These are phyloP conservation scores for Coccomyxa subellipsoidea DNA, from an alignment of 163 green algal genomes.

Conservation along the genomic window DNA sequence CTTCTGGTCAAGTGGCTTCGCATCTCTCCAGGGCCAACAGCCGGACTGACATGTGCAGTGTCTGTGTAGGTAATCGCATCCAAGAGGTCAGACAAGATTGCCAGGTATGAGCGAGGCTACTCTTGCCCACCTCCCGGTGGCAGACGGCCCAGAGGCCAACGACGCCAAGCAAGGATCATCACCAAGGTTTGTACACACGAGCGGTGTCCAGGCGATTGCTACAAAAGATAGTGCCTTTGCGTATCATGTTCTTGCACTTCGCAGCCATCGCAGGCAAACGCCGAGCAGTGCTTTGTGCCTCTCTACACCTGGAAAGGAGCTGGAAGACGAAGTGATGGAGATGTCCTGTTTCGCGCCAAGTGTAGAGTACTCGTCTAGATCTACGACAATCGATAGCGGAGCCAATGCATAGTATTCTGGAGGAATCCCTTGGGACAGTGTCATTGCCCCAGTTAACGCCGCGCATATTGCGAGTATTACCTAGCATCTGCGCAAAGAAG, in stretches of 20 bases:
- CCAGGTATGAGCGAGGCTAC: not conserved
- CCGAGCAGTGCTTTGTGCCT: not conserved
- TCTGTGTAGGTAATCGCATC: too few species aligned
- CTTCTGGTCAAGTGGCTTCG: not conserved
- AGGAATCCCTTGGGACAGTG: not conserved
- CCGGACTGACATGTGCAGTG: too few species aligned
- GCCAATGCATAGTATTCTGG: not conserved
- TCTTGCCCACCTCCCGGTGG: not conserved
- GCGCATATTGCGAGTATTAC: too few species aligned
- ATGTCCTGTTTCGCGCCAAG: not conserved
- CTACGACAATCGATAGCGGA: not conserved
- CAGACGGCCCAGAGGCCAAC: not conserved
- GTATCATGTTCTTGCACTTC: too few species aligned
- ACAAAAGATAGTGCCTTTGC: not conserved
- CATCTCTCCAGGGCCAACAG: too few species aligned
- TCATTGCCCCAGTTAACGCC: not conserved
- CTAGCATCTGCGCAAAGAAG: too few species aligned
- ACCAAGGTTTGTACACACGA: not conserved
- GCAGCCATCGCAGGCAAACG: too few species aligned
- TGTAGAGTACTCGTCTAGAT: not conserved
- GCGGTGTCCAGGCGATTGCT: not conserved
- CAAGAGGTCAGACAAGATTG: too few species aligned
- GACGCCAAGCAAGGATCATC: not conserved
- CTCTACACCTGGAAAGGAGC: not conserved
- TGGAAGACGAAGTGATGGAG: not conserved